Conservation (phyloP, 345 rosid species). For the Eucalyptus marginata region DNA sequence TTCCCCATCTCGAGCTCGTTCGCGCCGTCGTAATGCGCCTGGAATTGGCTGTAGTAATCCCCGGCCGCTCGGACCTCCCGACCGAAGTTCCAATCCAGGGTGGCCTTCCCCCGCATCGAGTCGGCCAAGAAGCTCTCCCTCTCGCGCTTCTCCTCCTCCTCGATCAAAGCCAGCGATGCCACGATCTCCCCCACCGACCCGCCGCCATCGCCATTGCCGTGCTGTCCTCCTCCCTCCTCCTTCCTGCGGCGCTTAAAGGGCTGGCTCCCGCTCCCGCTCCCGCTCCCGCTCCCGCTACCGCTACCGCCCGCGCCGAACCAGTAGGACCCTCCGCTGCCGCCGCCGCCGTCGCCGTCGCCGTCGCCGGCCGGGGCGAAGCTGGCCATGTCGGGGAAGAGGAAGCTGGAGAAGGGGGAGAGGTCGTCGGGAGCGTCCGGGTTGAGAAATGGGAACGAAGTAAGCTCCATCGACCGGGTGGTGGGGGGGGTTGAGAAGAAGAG, state of each 20-base stretch:
- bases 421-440: constrained; percentile 27
- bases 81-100: not conserved
- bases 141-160: constrained; percentile 1
- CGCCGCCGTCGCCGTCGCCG: not conserved
- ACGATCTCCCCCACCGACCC: not conserved
- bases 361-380: constrained; percentile 3
- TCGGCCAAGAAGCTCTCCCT: not conserved
- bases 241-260: constrained; percentile 27
- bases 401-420: constrained; percentile 5
- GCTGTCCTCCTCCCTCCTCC: constrained; percentile 2
- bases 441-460: constrained; percentile 50
- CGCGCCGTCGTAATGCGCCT: not conserved
- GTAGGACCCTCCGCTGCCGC: not conserved
- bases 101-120: not conserved
- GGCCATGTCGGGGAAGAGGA: constrained; percentile 17
- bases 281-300: not conserved
- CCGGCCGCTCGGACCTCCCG: not conserved
- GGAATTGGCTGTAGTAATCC: not conserved
- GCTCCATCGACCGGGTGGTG: constrained; percentile 24
- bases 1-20: not conserved
- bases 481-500: not conserved
- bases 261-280: not conserved
- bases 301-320: not conserved
- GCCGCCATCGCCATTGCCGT: not conserved
- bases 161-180: not conserved